Base-by-base conservation (phyloP, 805 yeast species). In the Candida sakaeoensis region DNA sequence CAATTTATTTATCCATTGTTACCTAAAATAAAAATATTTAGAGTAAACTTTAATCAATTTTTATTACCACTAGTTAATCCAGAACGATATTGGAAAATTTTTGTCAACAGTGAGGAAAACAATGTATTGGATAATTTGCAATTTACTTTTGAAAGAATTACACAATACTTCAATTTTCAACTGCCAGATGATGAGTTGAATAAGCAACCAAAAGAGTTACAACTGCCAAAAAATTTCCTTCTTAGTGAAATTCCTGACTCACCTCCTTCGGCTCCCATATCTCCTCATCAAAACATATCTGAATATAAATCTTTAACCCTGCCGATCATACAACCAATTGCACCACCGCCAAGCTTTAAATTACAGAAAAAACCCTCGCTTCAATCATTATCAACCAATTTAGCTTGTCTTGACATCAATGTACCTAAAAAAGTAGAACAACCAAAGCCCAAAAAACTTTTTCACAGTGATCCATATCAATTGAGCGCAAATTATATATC, bases 1-100 rank as follows among this genome's bases (percentile, higher is more conserved):
- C 67, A 78, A 4, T 75, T 86, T 27, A 75, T 85, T 2, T 85
- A 85, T 53, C 95, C 95, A 3, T 73, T 86, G 10, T 61, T 86
- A 38, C 86, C 88, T 3, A 75, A 72, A 44, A 57, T 82, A 39
- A 75, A 78, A 49, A 67, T 86, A 2, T 57, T 83, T 44, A 63
- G 85, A 49, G 68, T 73, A 8, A 61, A 64, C 16, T 46, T 43
- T 34, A 66, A 65, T 36, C 74, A 72, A 48, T 82, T 81, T 48
- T 68, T 82, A 2, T 55, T 85, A 13, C 81, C 88, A 0, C 68
- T 86, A 42, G 77, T 77, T 19, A 85, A 84, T 50, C 95, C 95
- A 0, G 82, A 79, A 46, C 63, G 91, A 50, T 84, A 78, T 57
- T 86, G 95, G 95, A 71, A 70, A 43, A 65, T 77, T 8, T 59